Conservation (phyloP, 306 rosid species). For the Crataegus laevigata region DNA sequence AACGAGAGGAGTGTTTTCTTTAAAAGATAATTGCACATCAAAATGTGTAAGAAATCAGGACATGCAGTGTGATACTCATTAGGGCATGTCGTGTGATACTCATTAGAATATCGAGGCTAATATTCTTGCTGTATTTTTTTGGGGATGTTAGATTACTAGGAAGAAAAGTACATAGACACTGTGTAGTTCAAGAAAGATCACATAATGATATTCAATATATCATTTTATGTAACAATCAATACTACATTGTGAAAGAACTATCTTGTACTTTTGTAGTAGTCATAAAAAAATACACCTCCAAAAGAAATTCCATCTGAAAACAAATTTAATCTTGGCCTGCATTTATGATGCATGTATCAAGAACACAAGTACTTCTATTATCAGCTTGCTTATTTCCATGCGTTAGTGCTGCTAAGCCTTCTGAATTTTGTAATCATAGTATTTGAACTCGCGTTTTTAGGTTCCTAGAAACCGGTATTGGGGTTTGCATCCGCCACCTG, state of each 20-base stretch:
- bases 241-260: background rate
- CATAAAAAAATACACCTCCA: background rate
- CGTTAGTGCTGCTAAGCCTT: background rate
- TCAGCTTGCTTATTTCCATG: background rate
- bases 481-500: constrained; percentile 99
- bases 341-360: background rate
- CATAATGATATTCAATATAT: background rate
- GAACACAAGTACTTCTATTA: background rate
- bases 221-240: background rate
- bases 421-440: constrained; percentile 5
- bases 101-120: background rate
- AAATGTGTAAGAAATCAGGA: background rate
- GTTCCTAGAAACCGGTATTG: constrained; percentile 96
- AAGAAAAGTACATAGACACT: background rate
- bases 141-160: background rate
- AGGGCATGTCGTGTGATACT: background rate
- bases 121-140: background rate
- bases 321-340: background rate
- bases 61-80: background rate
- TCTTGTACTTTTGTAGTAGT: background rate
- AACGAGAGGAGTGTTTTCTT: background rate
- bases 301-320: background rate
- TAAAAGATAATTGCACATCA: background rate
- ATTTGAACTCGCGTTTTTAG: constrained; percentile 51
- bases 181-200: background rate